Evolutionary conservation across 2,329 filamentous ascomycete species (phyloP), one percentile per base, ranked within the genome.

Genomic region (Calonectria fujianensis): DNA sequence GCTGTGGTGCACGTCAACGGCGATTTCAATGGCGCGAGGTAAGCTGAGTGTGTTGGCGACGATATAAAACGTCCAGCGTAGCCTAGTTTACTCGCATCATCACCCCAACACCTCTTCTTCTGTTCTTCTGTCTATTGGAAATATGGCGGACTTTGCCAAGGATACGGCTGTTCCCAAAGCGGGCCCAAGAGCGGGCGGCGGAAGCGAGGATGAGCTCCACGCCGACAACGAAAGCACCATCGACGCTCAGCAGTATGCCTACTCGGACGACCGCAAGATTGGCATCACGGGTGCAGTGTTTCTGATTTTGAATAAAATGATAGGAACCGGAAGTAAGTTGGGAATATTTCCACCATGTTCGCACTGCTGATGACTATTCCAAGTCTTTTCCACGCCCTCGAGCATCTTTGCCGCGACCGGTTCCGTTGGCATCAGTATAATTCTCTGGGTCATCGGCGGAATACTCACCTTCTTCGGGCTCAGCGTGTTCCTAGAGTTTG

Each of bases 401-500:
- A 85, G 86, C 69, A 89, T 91, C 74, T 89, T 90, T 76, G 85
- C 85, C 3, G 86, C 87, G 0, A 90, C 89, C 0, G 88, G 89
- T 39, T 90, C 89, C 2, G 89, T 91, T 29, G 88, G 89, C 1
- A 65, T 84, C 13, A 75, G 59, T 9, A 64, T 84, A 1, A 81
- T 84, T 54, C 76, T 84, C 0, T 84, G 82, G 83, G 63, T 83
- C 3, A 78, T 83, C 7, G 87, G 87, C 24, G 88, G 88, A 35
- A 83, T 92, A 64, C 84, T 93, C 31, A 90, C 91, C 3, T 91
- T 91, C 77, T 88, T 87, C 75, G 91, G 91, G 29, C 85, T 93
- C 16, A 89, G 88, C 70, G 90, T 93, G 6, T 93, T 90, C 81
- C 87, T 93, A 64, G 92, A 93, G 79, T 93, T 92, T 77, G 91